Percentiles rank a stretch among this genome's conserved stretches.
These are phyloP conservation scores for Boletellus sp. DNA, from an alignment of 1,284 basidiomycete genomes.

Conservation along the genomic window DNA sequence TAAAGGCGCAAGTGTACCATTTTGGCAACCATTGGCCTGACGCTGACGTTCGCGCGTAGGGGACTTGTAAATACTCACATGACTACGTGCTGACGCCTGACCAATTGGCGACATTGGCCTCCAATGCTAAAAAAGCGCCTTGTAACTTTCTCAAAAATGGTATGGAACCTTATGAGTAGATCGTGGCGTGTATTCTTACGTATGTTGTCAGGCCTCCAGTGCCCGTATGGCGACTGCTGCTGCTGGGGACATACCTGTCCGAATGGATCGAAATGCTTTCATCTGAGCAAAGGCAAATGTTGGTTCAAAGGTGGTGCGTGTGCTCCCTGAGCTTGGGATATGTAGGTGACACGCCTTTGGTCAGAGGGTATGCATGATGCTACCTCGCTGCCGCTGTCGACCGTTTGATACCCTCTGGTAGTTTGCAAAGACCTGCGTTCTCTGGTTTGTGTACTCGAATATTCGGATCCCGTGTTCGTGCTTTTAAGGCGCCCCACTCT, in stretches of 20 bases:
- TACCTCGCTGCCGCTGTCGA: constrained; percentile 14
- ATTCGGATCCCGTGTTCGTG: constrained; percentile 17
- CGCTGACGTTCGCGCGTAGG: constrained; percentile 37
- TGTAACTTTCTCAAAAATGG: constrained; percentile 79
- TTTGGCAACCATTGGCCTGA: constrained; percentile 1
- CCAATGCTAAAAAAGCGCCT: constrained; percentile 76
- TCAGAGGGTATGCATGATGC: constrained; percentile 32
- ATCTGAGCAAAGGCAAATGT: constrained; percentile 68
- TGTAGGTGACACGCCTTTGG: not conserved
- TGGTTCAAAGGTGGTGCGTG: constrained; percentile 77
- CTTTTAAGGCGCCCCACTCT: constrained; percentile 31
- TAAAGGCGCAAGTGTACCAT: constrained; percentile 57
- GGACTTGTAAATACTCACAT: constrained; percentile 75
- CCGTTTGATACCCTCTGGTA: constrained; percentile 21
- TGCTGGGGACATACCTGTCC: constrained; percentile 83
- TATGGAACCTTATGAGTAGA: constrained; percentile 23
- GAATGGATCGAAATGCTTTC: constrained; percentile 66
- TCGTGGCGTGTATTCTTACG: not conserved
- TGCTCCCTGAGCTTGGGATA: not conserved
- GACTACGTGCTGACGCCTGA: constrained; percentile 68
- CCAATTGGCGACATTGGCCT: constrained; percentile 60
- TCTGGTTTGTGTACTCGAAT: constrained; percentile 3
- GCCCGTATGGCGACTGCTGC: constrained; percentile 66
- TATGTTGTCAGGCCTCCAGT: constrained; percentile 51
- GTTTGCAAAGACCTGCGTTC: not conserved